Conservation (phyloP, 805 yeast genomes). For the Cyberlindnera petersonii region DNA sequence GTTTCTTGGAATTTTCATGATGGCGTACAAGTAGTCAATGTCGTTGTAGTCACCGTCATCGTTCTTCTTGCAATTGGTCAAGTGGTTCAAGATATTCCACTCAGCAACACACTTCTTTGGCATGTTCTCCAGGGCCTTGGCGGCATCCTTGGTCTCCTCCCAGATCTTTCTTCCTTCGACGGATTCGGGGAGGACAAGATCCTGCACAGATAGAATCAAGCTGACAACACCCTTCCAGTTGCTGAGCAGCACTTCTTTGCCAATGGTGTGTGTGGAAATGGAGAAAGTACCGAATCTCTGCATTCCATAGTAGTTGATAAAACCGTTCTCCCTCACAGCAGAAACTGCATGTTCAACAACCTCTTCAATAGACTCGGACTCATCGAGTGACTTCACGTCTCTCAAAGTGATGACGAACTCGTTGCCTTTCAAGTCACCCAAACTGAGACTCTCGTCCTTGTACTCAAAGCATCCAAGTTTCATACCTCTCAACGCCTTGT, state of each 20-base stretch:
- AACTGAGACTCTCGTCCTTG: constrained; percentile 52
- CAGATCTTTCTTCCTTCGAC: constrained; percentile 78
- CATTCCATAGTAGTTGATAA: constrained; percentile 95
- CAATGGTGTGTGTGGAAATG: constrained; percentile 83
- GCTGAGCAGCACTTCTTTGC: constrained; percentile 62
- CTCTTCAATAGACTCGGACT: constrained; percentile 36
- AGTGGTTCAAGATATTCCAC: constrained; percentile 57
- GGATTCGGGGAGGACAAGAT: constrained; percentile 76
- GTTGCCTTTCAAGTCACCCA: constrained; percentile 88
- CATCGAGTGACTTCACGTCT: constrained; percentile 48
- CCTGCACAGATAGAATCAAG: constrained; percentile 80
- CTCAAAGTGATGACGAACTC: constrained; percentile 84
- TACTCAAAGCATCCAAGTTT: constrained; percentile 77
- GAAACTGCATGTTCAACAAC: constrained; percentile 49
- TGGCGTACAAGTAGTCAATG: constrained; percentile 67
- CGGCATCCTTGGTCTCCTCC: constrained; percentile 68
- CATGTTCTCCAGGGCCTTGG: constrained; percentile 64
- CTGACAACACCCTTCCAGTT: constrained; percentile 82
- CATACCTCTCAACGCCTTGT: constrained; percentile 72
- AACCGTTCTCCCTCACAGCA: constrained; percentile 65
- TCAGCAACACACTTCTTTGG: constrained; percentile 91
- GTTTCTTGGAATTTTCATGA: constrained; percentile 88
- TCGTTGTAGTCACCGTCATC: constrained; percentile 43
- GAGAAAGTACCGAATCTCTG: constrained; percentile 97
- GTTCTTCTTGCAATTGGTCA: constrained; percentile 48